Evolutionary conservation across 2,329 filamentous ascomycete genomes (phyloP).

Genomic region (Cladophialophora exuberans): DNA sequence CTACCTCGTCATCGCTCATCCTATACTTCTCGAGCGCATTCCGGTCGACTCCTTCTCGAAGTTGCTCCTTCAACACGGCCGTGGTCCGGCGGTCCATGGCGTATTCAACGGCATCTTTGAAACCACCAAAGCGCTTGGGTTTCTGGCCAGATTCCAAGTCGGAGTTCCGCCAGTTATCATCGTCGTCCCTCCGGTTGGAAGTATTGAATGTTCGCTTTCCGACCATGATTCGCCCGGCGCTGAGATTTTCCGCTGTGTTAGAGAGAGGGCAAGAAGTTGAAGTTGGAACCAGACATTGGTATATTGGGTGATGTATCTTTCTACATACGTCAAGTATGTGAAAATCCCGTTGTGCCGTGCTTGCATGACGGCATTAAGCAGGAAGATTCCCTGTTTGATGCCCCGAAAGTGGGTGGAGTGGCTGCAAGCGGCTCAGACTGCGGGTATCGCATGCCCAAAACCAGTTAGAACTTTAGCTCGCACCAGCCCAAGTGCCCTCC

Average conservation of each 20-base stretch:
- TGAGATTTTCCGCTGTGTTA: neutral
- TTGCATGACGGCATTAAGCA: neutral
- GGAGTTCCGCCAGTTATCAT: slow-evolving; percentile 12
- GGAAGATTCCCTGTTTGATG: no score
- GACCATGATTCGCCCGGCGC: slow-evolving; percentile 14
- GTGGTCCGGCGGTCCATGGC: slow-evolving; percentile 51
- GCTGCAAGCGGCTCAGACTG: no score
- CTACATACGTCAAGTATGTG: neutral
- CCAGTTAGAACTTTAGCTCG: no score
- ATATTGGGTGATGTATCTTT: no score
- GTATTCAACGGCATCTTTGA: slow-evolving; percentile 53
- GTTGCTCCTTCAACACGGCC: slow-evolving; percentile 52
- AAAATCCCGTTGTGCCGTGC: neutral
- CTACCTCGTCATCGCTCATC: slow-evolving; percentile 56
- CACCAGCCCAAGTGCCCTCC: no score
- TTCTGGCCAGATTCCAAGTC: slow-evolving; percentile 34
- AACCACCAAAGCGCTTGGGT: slow-evolving; percentile 36
- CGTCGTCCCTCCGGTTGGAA: neutral
- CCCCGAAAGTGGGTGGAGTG: no score
- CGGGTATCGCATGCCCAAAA: no score
- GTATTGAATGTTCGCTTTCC: slow-evolving; percentile 25
- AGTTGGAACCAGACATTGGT: neutral
- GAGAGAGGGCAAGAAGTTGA: slow-evolving; percentile 1
- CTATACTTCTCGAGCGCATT: slow-evolving; percentile 54
- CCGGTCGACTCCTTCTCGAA: slow-evolving; percentile 52